Percentiles rank a stretch among this genome's conserved stretches.
These are phyloP conservation scores for Raffaelea arxii DNA, from an alignment of 2,329 filamentous ascomycete genomes.

Conservation along the genomic window DNA sequence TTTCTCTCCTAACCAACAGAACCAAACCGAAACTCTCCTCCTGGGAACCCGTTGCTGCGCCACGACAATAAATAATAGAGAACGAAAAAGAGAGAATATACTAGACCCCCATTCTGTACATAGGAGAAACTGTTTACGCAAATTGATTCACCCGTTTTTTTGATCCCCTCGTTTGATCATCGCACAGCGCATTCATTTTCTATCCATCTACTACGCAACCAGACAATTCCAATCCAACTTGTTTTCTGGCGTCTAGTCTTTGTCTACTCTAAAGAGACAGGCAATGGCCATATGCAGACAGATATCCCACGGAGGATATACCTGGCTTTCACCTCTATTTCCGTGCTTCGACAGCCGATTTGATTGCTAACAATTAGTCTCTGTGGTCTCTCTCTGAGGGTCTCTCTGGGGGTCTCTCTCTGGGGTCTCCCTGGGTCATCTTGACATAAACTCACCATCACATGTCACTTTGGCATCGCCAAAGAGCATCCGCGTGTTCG, in stretches of 20 bases:
- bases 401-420: too few species aligned
- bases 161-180: too few species aligned
- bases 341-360: constrained; percentile 21
- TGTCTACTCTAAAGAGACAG: neutral
- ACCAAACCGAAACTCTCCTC: constrained; percentile 25
- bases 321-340: constrained; percentile 7
- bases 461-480: constrained; percentile 79
- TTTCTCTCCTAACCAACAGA: constrained; percentile 9
- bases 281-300: neutral
- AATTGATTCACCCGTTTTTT: too few species aligned
- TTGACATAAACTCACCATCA: constrained; percentile 49
- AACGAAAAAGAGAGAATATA: too few species aligned
- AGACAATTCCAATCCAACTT: neutral
- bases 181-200: too few species aligned
- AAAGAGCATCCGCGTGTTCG: constrained; percentile 82
- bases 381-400: too few species aligned
- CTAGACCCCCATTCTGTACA: neutral
- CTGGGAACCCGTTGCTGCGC: constrained; percentile 23
- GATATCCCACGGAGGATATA: too few species aligned
- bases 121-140: neutral
- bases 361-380: constrained; percentile 15
- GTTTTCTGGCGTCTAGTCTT: neutral
- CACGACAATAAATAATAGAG: constrained; percentile 15
- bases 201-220: too few species aligned
- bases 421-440: too few species aligned